Evolutionary conservation across 352 stramenopile species (phyloP).

Genomic region (Phytophthora nicotianae): DNA sequence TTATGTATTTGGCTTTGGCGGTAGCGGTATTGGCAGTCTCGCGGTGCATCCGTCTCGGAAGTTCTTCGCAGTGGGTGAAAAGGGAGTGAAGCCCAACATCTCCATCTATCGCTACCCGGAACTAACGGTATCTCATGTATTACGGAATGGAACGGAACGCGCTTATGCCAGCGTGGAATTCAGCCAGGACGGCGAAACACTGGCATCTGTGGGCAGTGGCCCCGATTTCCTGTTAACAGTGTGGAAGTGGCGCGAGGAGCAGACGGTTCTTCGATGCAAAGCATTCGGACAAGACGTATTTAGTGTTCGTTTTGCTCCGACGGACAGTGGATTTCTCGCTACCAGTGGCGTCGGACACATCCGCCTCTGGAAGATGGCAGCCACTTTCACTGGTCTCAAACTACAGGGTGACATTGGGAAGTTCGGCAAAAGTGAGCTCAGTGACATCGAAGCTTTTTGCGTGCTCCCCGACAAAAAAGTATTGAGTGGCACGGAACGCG

Average conservation of each 20-base stretch:
- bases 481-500: constrained; percentile 87
- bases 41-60: constrained; percentile 68
- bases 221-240: constrained; percentile 94
- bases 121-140: constrained; percentile 64
- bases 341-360: constrained; percentile 94
- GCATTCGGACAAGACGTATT: constrained; percentile 96
- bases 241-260: constrained; percentile 92
- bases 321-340: constrained; percentile 89
- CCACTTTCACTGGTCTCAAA: constrained; percentile 96
- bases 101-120: constrained; percentile 89
- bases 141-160: constrained; percentile 85
- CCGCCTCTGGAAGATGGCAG: constrained; percentile 96
- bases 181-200: constrained; percentile 80
- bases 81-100: constrained; percentile 88
- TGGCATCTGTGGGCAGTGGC: constrained; percentile 86
- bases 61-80: constrained; percentile 91
- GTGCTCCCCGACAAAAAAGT: constrained; percentile 95
- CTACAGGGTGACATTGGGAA: constrained; percentile 96
- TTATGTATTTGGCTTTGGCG: constrained; percentile 77
- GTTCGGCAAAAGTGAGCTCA: constrained; percentile 95
- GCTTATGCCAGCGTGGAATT: constrained; percentile 82
- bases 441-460: constrained; percentile 93
- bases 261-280: constrained; percentile 92
- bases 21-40: constrained; percentile 66
- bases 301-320: constrained; percentile 89